These are phyloP conservation scores for Stylonectria norvegica DNA, from an alignment of 2,329 filamentous ascomycete species.

Conservation along the genomic window DNA sequence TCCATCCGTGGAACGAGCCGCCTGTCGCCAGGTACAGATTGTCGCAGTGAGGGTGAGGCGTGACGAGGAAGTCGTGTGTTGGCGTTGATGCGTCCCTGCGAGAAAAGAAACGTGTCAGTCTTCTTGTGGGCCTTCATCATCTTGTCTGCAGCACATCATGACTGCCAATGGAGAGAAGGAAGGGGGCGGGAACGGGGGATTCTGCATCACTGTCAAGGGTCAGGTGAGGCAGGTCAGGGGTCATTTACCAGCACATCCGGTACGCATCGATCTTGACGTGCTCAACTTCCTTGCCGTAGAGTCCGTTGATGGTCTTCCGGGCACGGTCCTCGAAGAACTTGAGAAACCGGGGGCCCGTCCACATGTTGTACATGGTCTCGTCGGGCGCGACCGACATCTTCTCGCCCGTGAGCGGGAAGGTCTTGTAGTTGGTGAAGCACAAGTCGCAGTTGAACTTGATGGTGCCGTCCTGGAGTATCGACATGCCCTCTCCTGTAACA, in stretches of 20 bases:
- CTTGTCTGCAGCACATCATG: too few relatives aligned
- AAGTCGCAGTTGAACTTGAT: conserved; percentile 61
- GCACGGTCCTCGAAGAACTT: conserved; percentile 44
- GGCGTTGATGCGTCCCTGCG: conserved; percentile 59
- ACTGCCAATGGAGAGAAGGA: too few relatives aligned
- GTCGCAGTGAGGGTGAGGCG: conserved; percentile 44
- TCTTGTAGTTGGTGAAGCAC: conserved; percentile 54
- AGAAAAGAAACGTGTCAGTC: conserved; percentile 17
- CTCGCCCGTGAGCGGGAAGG: conserved; percentile 45
- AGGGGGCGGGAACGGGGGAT: not conserved
- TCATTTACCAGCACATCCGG: conserved; percentile 44
- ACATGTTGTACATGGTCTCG: conserved; percentile 40
- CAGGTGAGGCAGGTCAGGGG: not conserved
- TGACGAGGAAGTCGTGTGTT: conserved; percentile 60
- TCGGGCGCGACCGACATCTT: conserved; percentile 50
- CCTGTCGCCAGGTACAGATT: conserved; percentile 60
- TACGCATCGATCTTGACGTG: conserved; percentile 40
- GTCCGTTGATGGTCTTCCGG: conserved; percentile 36
- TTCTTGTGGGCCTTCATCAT: too few relatives aligned
- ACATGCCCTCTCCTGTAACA: conserved; percentile 42
- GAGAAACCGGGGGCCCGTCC: conserved; percentile 38
- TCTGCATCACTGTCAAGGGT: conserved; percentile 1
- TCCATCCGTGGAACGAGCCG: conserved; percentile 63
- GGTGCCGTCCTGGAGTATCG: conserved; percentile 44
- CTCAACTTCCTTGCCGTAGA: conserved; percentile 41